Evolutionary conservation across 305 asterid genomes (phyloP), one percentile per base, ranked within the genome.

Genomic region (Euphrasia arctica): DNA sequence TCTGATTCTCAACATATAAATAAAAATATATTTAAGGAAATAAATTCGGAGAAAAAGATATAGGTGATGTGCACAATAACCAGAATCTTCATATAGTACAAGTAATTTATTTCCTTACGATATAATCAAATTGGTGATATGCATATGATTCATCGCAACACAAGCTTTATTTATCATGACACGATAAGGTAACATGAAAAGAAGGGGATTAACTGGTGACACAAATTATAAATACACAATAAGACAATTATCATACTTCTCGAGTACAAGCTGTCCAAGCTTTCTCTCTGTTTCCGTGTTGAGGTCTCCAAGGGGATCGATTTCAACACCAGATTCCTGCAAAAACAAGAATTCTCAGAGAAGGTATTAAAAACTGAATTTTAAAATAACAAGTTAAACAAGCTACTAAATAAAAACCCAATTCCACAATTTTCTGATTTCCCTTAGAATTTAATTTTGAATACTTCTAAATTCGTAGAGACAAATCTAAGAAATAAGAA

Each of bases 221-320:
- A 12, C 6, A 32, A 18, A 62, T 7, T 18, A 64, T 13, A 68
- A 54, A 43, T 6, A 71, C 27, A 12, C 5, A 57, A 59, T 14
- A 36, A 61, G 65, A 64, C 52, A 48, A 60, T 18, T 9, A 42
- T 56, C 83, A 65, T 83, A 89, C 96, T 89, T 91, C 73, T 85
- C 87, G 11, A 71, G 72, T 49, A 91, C 98, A 80, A 91, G 95
- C 70, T 85, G 89, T 62, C 97, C 98, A 63, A 91, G 84, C 71
- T 78, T 87, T 68, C 96, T 78, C 79, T 93, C 99, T 29, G 83
- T 50, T 79, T 93, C 99, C 4, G 99, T 90, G 79, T 83, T 93
- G 62, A 93, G 89, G 79, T 93, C 99, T 62, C 99, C 99, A 59
- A 79, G 66, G 22, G 96, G 97, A 59, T 93, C 99, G 62, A 90